Evolutionary conservation across 139 green algal genomes (phyloP), one percentile per base, ranked within the genome.

Genomic region (Picocystis salinarum): DNA sequence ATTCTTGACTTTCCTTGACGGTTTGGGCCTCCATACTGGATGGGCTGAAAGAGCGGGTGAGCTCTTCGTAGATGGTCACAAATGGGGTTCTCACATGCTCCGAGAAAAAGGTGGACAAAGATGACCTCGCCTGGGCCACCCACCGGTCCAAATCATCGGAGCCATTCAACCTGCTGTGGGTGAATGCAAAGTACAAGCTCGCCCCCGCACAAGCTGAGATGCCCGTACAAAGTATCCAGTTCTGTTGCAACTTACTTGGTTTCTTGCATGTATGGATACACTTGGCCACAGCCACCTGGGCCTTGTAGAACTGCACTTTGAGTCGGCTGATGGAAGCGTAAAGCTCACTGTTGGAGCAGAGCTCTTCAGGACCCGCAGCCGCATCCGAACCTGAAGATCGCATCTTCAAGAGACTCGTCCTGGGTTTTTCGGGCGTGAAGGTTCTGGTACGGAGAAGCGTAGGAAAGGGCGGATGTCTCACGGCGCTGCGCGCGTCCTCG

Each of bases 121-220:
- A 26, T 4, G 41, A 34, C 17, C 36, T n/a, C 1, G 23, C 48
- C 15, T 34, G 7, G 7, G 24, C 10, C 4, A 25, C 30, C 66
- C 74, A 91, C 7, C 49, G 11, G 13, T 87, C 63, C 34, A 91
- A 50, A 53, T 91, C 79, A 9, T 55, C 44, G 39, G 68, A 83
- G 23, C 80, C 80, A 3, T 50, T 55, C 33, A 91, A 52, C 12
- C 48, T 31, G 50, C 62, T 79, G 61, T 92, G 80, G 30, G 55
- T 55, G 39, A n/a, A n/a, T n/a, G 85, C 7, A 12, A 70, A 91
- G 5, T 60, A n/a, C 20, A 23, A 45, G 23, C 29, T 13, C 3
- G 26, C 39, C 0, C 33, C 40, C 13, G 23, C 36, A 1, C 37
- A 20, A 7, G 36, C 36, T 20, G 20, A 48, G 2, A 50, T 33